Conservation (phyloP, 768 basidiomycete species). For the Mycena amicta region DNA sequence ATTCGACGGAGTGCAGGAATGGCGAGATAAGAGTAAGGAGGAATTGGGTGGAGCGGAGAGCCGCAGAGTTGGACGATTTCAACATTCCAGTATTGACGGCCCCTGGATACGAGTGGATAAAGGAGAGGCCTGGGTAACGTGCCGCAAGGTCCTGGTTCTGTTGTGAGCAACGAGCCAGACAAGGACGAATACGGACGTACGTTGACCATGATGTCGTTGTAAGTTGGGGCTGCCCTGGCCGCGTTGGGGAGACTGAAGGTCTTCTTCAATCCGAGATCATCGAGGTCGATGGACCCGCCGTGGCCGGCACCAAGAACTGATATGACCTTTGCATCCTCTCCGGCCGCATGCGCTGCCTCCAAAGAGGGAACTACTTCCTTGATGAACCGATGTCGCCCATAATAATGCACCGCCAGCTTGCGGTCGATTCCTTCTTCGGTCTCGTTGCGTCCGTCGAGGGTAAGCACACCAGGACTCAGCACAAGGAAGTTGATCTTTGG, state of each 20-base stretch:
- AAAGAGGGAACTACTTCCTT: slow-evolving; percentile 48
- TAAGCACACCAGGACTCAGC: slow-evolving; percentile 46
- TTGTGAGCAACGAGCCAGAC: neutral
- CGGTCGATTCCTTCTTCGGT: slow-evolving; percentile 49
- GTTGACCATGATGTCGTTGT: slow-evolving; percentile 59
- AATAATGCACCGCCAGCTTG: slow-evolving; percentile 51
- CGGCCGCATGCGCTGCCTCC: slow-evolving; percentile 43
- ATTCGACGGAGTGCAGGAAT: slow-evolving; percentile 12
- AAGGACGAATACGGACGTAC: slow-evolving; percentile 27
- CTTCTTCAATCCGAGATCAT: slow-evolving; percentile 57
- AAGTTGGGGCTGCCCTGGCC: slow-evolving; percentile 39
- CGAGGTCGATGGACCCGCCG: slow-evolving; percentile 40
- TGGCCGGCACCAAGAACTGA: slow-evolving; percentile 41
- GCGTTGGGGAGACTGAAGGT: slow-evolving; percentile 39
- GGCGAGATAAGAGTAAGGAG: slow-evolving; percentile 9
- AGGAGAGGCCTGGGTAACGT: slow-evolving; percentile 34
- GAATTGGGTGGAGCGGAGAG: neutral
- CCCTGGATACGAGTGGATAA: slow-evolving; percentile 38
- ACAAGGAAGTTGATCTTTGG: slow-evolving; percentile 58
- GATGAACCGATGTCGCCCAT: slow-evolving; percentile 53
- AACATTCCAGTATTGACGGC: slow-evolving; percentile 4
- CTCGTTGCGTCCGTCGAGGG: slow-evolving; percentile 40
- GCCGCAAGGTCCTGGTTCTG: slow-evolving; percentile 40
- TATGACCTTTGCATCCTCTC: slow-evolving; percentile 53
- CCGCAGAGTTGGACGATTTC: slow-evolving; percentile 2